Conservation (phyloP, 495 filamentous ascomycete genomes). For the Aspergillus baeticus region DNA sequence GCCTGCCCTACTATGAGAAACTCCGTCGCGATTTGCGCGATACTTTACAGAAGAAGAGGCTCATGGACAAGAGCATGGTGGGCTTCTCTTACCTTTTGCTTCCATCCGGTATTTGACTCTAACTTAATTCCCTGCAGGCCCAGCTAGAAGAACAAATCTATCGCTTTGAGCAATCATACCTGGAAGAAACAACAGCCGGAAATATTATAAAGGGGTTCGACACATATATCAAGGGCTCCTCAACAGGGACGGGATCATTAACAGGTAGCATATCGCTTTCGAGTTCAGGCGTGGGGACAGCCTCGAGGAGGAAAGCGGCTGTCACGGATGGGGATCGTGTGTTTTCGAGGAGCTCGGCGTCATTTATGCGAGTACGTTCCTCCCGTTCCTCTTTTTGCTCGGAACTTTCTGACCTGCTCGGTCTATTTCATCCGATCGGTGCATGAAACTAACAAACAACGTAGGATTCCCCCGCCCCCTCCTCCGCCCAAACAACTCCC, state of each 20-base stretch:
- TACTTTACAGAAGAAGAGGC: slow-evolving; percentile 63
- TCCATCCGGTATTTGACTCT: not conserved
- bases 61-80: slow-evolving; percentile 67
- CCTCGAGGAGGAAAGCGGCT: slow-evolving; percentile 43
- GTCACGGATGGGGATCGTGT: slow-evolving; percentile 51
- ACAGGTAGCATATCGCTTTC: slow-evolving; percentile 47
- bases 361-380: slow-evolving; percentile 48
- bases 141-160: slow-evolving; percentile 80
- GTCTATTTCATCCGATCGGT: not conserved
- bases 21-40: slow-evolving; percentile 67
- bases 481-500: slow-evolving; percentile 47
- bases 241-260: slow-evolving; percentile 33
- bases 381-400: not conserved
- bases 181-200: slow-evolving; percentile 83
- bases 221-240: slow-evolving; percentile 88
- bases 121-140: slow-evolving; percentile 33
- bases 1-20: slow-evolving; percentile 71
- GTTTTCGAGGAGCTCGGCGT: slow-evolving; percentile 51
- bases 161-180: slow-evolving; percentile 80
- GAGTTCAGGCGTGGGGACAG: slow-evolving; percentile 25
- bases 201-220: slow-evolving; percentile 99
- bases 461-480: slow-evolving; percentile 50
- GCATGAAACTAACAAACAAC: slow-evolving; percentile 4
- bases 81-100: slow-evolving; percentile 11
- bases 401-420: not conserved